phyloP scores from a whole-genome alignment of 169 alveolate genomes.

The Plasmodium vivax region DNA sequence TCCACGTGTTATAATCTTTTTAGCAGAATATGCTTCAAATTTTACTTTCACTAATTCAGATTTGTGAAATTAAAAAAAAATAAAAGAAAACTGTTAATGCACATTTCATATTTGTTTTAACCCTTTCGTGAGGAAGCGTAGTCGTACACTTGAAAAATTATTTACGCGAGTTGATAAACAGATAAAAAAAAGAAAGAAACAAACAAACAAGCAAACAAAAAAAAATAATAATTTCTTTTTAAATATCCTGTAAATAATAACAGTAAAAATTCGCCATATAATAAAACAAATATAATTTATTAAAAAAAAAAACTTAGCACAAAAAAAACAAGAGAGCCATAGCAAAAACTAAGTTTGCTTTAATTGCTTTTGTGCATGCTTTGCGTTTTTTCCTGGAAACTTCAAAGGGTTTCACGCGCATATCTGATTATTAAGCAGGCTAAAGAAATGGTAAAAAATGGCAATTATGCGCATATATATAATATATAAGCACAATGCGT shows the following conservation, averaged over 20 bases:
- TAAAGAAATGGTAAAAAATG: background rate
- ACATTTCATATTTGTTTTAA: constrained; percentile 5
- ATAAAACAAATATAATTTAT: background rate
- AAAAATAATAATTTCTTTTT: background rate
- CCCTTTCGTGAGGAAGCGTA: background rate
- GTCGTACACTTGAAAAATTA: background rate
- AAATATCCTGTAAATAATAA: background rate
- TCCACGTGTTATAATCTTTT: constrained; percentile 5
- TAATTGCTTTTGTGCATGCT: background rate
- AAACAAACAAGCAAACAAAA: too few relatives aligned
- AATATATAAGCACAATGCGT: background rate
- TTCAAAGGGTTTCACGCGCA: background rate
- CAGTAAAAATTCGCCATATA: background rate
- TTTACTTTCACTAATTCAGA: constrained; percentile 19
- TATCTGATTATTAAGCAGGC: constrained; percentile 2
- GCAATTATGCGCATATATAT: background rate
- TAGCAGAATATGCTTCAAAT: background rate
- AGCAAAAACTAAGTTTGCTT: background rate
- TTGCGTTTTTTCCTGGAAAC: constrained; percentile 4
- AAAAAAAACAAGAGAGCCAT: constrained; percentile 11
- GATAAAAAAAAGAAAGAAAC: background rate
- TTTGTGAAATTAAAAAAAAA: constrained; percentile 22
- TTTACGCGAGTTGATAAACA: background rate
- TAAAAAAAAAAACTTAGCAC: constrained; percentile 1
- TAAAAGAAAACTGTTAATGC: background rate